Evolutionary conservation across 495 filamentous ascomycete genomes (phyloP).

Genomic region (Podospora conica): DNA sequence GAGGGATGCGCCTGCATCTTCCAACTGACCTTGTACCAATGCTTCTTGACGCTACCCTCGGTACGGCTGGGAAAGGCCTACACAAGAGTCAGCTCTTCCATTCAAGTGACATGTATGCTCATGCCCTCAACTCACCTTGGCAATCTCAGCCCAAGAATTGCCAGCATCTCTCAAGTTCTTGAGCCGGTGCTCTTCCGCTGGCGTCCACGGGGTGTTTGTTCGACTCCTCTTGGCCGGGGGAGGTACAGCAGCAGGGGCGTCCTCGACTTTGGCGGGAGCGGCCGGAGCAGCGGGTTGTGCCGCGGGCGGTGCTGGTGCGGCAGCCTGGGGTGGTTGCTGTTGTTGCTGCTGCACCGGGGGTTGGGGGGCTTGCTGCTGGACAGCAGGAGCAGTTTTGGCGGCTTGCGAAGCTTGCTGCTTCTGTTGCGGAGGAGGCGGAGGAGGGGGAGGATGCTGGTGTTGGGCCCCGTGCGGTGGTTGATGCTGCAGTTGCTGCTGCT

Average conservation of each 20-base stretch:
- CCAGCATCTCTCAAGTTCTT: conserved; percentile 92
- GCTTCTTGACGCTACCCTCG: conserved; percentile 97
- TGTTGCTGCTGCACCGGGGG: conserved; percentile 17
- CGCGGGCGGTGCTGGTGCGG: conserved; percentile 19
- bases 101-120: background rate
- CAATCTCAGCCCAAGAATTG: conserved; percentile 94
- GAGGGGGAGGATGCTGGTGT: background rate
- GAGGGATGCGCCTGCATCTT: background rate
- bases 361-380: conserved; percentile 18
- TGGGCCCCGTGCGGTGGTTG: background rate
- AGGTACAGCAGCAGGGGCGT: conserved; percentile 27
- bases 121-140: conserved; percentile 57
- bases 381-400: background rate
- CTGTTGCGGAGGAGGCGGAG: background rate
- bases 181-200: conserved; percentile 83
- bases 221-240: conserved; percentile 82
- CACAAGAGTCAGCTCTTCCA: conserved; percentile 19
- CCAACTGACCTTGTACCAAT: conserved; percentile 89
- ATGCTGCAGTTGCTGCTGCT: conserved; percentile 15
- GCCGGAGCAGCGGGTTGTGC: conserved; percentile 16
- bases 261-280: conserved; percentile 26
- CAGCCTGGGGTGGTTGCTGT: conserved; percentile 12
- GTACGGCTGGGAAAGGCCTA: conserved; percentile 89
- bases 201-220: conserved; percentile 97
- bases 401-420: background rate